Evolutionary conservation across 2,329 filamentous ascomycete genomes (phyloP), one percentile per base, ranked within the genome.

Genomic region (Fusarium denticulatum): DNA sequence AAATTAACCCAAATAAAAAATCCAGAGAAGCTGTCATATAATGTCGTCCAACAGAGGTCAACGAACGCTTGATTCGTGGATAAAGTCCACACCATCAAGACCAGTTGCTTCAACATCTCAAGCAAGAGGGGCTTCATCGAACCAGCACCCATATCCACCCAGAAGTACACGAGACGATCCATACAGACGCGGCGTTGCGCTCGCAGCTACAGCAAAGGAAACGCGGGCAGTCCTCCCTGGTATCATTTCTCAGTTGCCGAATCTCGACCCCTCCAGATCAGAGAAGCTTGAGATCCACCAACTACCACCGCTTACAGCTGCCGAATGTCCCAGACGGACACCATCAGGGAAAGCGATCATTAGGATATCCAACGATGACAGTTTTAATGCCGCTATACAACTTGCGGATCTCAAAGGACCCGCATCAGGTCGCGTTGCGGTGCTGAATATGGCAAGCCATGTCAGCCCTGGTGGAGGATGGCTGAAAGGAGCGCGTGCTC

Each of bases 401-500:
- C 80, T 86, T 28, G 75, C 76, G 7, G 60, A 69, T 24, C 75
- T 71, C 55, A 79, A 81, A 32, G 66, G 61, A 3, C 67, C 76
- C 3, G 52, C 73, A 8, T 75, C 73, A 49, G 80, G 79, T 9
- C 79, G 81, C 13, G 86, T 92, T n/a, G 88, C 86, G 37, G 85
- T 93, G 30, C 83, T 94, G 66, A 94, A 93, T 76, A 89, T 93
- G 82, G 91, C 91, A 22, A 92, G 89, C 57, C 85, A 88, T 52
- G 74, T 80, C 7, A 80, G 77, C 20, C 85, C 88, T 0, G 92
- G 91, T n/a, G 91, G 92, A 26, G 90, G 90, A 24, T 93, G 90
- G 86, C 78, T 86, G 9, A 85, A 85, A 42, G 91, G 91, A 40
- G 85, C 89, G 61, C 80, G 88, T 36, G 91, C 91, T 0, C 92